Evolutionary conservation across 441 rosid species (phyloP).

Genomic region (Rhodomyrtus psidioides): DNA sequence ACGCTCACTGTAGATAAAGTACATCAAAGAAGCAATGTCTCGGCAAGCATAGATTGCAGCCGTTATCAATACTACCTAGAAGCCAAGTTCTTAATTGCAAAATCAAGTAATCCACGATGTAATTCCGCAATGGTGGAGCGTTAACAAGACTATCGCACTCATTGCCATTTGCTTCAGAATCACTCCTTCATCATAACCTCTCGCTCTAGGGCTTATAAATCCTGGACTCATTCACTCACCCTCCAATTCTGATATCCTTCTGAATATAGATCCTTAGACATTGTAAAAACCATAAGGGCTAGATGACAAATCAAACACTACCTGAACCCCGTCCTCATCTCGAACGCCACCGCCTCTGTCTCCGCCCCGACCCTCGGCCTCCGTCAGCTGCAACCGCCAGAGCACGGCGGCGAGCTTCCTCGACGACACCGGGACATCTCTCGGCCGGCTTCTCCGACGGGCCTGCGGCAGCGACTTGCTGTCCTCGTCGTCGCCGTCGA

Average conservation of each 20-base stretch:
- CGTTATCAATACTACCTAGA: not conserved
- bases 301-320: not conserved
- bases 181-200: not conserved
- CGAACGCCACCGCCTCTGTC: conserved; percentile 16
- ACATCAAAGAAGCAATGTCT: not conserved
- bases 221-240: not conserved
- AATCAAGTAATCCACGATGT: not conserved
- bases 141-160: not conserved
- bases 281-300: not conserved
- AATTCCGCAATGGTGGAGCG: not conserved
- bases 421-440: conserved; percentile 36
- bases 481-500: conserved; percentile 30
- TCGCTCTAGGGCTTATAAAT: not conserved
- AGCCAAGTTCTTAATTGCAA: not conserved
- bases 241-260: not conserved
- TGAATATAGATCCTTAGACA: not conserved
- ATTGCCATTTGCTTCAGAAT: conserved; percentile 1
- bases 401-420: conserved; percentile 86
- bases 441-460: conserved; percentile 28
- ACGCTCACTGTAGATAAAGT: not conserved
- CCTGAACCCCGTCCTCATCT: conserved; percentile 51
- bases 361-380: conserved; percentile 19
- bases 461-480: conserved; percentile 12
- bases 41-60: not conserved
- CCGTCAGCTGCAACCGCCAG: conserved; percentile 77